A percentile compares a stretch with the other conserved stretches of the same genome.
These are phyloP conservation scores for Ophioceras dolichostomum DNA, from an alignment of 2,329 filamentous ascomycete genomes.

Conservation along the genomic window DNA sequence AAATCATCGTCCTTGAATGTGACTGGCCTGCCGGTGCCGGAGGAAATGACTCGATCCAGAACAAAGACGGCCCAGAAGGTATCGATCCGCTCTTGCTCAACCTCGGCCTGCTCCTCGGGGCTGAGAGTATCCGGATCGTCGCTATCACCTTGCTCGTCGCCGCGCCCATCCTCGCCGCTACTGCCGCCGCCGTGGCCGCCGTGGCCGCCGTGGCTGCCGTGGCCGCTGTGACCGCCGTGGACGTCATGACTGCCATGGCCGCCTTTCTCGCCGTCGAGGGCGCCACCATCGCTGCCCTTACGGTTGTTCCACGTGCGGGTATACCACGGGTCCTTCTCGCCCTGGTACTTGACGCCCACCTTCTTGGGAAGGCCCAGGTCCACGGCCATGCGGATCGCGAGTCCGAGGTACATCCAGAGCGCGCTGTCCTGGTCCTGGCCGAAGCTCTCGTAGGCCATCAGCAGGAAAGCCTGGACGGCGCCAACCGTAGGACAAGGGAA, in stretches of 20 bases:
- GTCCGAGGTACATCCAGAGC: slow-evolving; percentile 86
- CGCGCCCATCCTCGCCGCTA: slow-evolving; percentile 10
- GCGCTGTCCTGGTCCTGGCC: slow-evolving; percentile 81
- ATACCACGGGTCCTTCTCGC: slow-evolving; percentile 38
- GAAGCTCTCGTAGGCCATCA: slow-evolving; percentile 83
- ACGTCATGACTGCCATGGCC: slow-evolving; percentile 12
- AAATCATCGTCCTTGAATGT: slow-evolving; percentile 78
- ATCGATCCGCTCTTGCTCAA: slow-evolving; percentile 73
- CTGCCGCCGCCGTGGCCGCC: no score
- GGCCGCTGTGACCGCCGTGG: no score
- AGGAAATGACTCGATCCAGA: slow-evolving; percentile 76
- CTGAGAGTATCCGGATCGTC: slow-evolving; percentile 28
- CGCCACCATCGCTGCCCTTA: slow-evolving; percentile 15
- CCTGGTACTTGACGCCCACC: slow-evolving; percentile 55
- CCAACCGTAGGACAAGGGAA: slow-evolving; percentile 74
- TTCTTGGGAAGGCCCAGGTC: slow-evolving; percentile 74
- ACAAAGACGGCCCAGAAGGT: slow-evolving; percentile 89
- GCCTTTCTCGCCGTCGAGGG: slow-evolving; percentile 6
- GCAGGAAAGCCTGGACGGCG: slow-evolving; percentile 69
- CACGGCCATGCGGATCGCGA: slow-evolving; percentile 73
- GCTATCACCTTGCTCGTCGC: slow-evolving; percentile 24
- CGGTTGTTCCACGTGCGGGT: slow-evolving; percentile 30
- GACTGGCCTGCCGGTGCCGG: slow-evolving; percentile 72
- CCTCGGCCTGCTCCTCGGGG: slow-evolving; percentile 44
- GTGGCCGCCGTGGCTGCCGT: no score